These are phyloP conservation scores for Hirschfeldia incana DNA, from an alignment of 345 rosid species.

Conservation along the genomic window DNA sequence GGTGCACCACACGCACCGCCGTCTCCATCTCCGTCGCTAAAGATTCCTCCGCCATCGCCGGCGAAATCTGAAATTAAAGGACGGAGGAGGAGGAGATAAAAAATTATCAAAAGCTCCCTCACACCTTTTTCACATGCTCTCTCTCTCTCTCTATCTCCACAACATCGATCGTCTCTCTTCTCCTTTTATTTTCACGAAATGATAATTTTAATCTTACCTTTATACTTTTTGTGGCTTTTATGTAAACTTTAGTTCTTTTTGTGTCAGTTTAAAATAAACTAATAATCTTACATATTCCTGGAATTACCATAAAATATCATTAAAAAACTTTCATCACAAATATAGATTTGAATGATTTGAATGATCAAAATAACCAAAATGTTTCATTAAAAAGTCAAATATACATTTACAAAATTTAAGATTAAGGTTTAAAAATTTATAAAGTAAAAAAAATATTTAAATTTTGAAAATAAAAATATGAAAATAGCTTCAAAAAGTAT, in stretches of 20 bases:
- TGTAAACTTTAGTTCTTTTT: background rate
- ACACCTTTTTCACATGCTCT: slow-evolving; percentile 19
- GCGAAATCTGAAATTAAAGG: slow-evolving; percentile 18
- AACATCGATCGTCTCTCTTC: background rate
- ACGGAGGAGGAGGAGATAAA: slow-evolving; percentile 1
- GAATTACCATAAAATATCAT: too few species aligned
- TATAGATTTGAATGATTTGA: too few species aligned
- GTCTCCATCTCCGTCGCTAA: slow-evolving; percentile 60
- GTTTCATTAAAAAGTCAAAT: too few species aligned
- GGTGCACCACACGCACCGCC: slow-evolving; percentile 77
- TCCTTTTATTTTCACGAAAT: background rate
- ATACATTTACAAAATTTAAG: too few species aligned
- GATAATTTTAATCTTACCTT: background rate
- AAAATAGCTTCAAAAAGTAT: too few species aligned
- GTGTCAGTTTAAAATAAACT: background rate
- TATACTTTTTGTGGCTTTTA: slow-evolving; percentile 9
- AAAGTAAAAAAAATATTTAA: too few species aligned
- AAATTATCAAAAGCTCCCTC: slow-evolving; percentile 11
- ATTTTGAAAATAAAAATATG: too few species aligned
- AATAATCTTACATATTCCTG: too few species aligned
- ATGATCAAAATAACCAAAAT: too few species aligned
- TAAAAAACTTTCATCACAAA: too few species aligned
- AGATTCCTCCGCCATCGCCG: slow-evolving; percentile 38
- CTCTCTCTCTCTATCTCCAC: background rate
- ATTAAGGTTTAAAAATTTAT: too few species aligned